Base-by-base conservation (phyloP, 1,284 basidiomycete genomes). In the Tremellales sp. region DNA sequence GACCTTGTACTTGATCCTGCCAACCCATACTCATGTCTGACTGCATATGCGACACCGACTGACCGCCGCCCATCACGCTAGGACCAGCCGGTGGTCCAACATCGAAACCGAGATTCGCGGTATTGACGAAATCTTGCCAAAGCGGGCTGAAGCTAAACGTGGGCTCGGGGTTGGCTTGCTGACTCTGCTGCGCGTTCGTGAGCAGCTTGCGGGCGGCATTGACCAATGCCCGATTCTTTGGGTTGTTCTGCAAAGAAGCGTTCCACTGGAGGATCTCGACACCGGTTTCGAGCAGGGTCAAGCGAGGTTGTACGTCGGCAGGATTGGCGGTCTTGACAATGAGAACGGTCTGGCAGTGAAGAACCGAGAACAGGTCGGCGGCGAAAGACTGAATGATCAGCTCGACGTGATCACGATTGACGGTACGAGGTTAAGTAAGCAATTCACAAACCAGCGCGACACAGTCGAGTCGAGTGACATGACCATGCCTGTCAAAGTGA, bases 201-300 rank as follows among this genome's bases (percentile, higher is more conserved):
- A 51, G 46, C 3, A 57, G 43, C 2, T 49, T 37, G 19, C 47
- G 45, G n/a, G 52, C 53, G n/a, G 49, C 43, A 21, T 47, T 21
- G 4, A 45, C 40, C 1, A 57, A 49, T 2, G 52, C 52, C 22
- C 52, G 52, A 46, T 57, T 57, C 46, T 57, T 57, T 24, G 43
- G 22, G 49, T 51, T 57, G 1, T 52, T 49, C 8, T 44, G 43
- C 13, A 46, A 43, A 13, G 40, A 46, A n/a, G 49, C 52, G 11
- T 52, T 57, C 55, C 55, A 57, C 24, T 49, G 45, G 19, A 57
- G 49, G 7, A 57, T 46, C 13, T 41, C 55, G 19, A 57, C 52
- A 2, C 55, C 55, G 4, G 49, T 31, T 23, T 52, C 54, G 7
- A 52, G 39, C 25, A 51, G 42, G 4, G 31, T 17, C 31, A 17